phyloP scores from a whole-genome alignment of 352 stramenopile species.

The Globisporangium splendens region DNA sequence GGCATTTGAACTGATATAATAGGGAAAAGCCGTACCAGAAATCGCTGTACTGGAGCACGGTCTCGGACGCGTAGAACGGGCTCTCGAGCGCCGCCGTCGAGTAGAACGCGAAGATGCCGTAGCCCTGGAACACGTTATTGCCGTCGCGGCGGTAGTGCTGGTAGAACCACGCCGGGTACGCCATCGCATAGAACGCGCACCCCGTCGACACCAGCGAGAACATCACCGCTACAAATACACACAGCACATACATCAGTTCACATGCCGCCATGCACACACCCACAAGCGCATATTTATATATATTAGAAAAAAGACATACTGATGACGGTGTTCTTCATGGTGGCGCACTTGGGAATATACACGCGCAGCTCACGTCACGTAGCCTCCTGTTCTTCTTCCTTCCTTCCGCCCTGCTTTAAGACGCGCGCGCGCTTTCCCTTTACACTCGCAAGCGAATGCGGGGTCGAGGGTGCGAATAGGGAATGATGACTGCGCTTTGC shows the following conservation, averaged over 20 bases:
- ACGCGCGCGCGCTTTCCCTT: background rate
- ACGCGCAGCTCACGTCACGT: background rate
- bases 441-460: too few relatives aligned
- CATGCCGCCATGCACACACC: background rate
- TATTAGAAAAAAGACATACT: conserved; percentile 31
- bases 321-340: conserved; percentile 73
- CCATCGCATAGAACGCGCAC: conserved; percentile 76
- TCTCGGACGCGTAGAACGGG: conserved; percentile 79
- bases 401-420: background rate
- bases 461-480: too few relatives aligned
- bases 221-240: conserved; percentile 52
- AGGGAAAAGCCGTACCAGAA: conserved; percentile 37
- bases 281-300: background rate
- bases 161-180: conserved; percentile 83
- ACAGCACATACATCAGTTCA: conserved; percentile 9
- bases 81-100: conserved; percentile 65
- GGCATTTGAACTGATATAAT: background rate
- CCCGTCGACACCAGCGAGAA: conserved; percentile 72
- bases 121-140: conserved; percentile 74
- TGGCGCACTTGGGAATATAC: background rate
- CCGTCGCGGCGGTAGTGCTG: conserved; percentile 77
- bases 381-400: background rate
- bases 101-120: conserved; percentile 82
- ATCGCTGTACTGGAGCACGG: conserved; percentile 70
- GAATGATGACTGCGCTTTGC: too few relatives aligned